Base-by-base conservation (phyloP, 2,329 filamentous ascomycete genomes). In the Botrytis hyacinthi region DNA sequence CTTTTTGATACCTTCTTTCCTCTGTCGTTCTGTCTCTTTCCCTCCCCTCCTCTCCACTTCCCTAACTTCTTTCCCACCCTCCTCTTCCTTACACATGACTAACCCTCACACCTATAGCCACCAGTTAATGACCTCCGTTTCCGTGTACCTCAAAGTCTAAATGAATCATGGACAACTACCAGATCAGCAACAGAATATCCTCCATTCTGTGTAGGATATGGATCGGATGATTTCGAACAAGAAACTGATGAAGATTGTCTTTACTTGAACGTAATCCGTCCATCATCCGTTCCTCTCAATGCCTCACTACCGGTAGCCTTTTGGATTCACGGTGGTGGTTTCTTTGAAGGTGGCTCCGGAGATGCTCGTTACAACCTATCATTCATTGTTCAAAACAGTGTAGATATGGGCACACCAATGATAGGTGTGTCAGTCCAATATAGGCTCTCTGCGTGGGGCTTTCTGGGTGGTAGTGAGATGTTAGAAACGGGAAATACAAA, bases 231-330 rank as follows among this genome's bases (percentile, higher is more conserved):
- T 48, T 69, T 37, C 14, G 75, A 73, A 20, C 71, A 76, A 35
- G 48, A 35, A 2, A 20, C 74, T 10, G 76, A 77, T 14, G 87
- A 89, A 78, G 84, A 88, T 74, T 89, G 87, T 75, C 82, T 89
- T 16, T 87, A 86, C 66, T 80, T 89, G 73, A 88, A 88, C 74
- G 83, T 90, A 9, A 82, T 89, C 35, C 83, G 87, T 22, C 86
- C 86, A 0, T 79, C 83, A 40, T 61, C 7, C 46, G 63, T 26
- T 29, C 66, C 22, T 6, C 46, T 14, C 10, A 70, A 59, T 16
- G 40, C 37, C 18, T 29, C 26, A 7, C 51, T 82, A 87, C n/a
- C 88, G 84, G 85, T 89, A 5, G 83, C 82, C 16, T 83, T 88
- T 0, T 89, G 87, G 87, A 88, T 89, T 63, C 85, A 89, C 74